These are phyloP conservation scores for Papiliotrema terrestris DNA, from an alignment of 1,284 basidiomycete species.

Conservation along the genomic window DNA sequence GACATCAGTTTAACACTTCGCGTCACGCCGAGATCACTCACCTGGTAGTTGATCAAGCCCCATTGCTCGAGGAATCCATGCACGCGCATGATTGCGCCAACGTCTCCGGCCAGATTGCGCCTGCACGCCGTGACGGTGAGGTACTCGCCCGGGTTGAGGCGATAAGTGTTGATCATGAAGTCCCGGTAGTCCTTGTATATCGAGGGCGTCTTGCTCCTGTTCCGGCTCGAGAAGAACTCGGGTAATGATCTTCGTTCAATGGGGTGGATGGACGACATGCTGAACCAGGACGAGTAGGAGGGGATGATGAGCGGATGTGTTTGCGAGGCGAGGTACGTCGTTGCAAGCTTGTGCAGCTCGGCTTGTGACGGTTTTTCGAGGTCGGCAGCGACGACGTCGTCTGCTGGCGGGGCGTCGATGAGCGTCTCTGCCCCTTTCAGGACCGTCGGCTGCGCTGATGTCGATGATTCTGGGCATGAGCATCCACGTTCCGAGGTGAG, in stretches of 20 bases:
- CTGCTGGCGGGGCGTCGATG: slow-evolving; percentile 10
- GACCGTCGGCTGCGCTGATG: slow-evolving; percentile 8
- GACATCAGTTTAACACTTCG: slow-evolving; percentile 1
- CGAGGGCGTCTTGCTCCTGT: slow-evolving; percentile 89
- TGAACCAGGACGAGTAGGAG: slow-evolving; percentile 97
- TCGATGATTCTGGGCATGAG: slow-evolving; percentile 19
- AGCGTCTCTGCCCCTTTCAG: slow-evolving; percentile 5
- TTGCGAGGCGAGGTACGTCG: slow-evolving; percentile 84
- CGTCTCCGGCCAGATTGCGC: slow-evolving; percentile 93
- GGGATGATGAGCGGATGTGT: slow-evolving; percentile 97
- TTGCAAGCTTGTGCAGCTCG: slow-evolving; percentile 48
- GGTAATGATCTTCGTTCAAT: slow-evolving; percentile 90
- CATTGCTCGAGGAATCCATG: slow-evolving; percentile 99
- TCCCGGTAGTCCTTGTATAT: slow-evolving; percentile 99
- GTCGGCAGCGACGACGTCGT: slow-evolving; percentile 16
- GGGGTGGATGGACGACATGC: slow-evolving; percentile 84
- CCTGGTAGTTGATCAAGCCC: slow-evolving; percentile 99
- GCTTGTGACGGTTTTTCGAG: slow-evolving; percentile 33
- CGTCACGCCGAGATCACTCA: slow-evolving; percentile 48
- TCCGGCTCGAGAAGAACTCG: slow-evolving; percentile 97
- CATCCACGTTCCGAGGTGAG: not conserved
- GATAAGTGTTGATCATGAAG: slow-evolving; percentile 99
- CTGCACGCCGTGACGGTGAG: slow-evolving; percentile 96
- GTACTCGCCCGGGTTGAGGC: slow-evolving; percentile 91
- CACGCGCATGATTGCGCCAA: slow-evolving; percentile 97